Conservation (phyloP, 1,284 basidiomycete genomes). For the Leccinum subspadiceum region DNA sequence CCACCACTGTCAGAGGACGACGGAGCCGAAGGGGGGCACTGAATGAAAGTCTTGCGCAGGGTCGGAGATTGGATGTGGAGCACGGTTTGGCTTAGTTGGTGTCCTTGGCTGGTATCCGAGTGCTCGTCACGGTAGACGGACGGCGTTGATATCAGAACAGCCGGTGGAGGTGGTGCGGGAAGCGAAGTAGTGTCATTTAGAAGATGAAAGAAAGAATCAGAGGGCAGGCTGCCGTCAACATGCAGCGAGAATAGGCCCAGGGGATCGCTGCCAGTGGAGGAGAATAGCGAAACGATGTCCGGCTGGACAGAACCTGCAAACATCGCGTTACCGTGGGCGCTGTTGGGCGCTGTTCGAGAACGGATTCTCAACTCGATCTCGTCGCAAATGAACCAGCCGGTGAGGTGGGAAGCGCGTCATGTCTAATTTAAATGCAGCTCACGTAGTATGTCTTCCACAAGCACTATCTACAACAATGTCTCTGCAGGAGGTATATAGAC, state of each 20-base stretch:
- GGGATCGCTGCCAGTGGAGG: slow-evolving; percentile 67
- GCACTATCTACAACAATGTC: slow-evolving; percentile 2
- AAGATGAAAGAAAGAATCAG: slow-evolving; percentile 66
- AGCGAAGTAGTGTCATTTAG: slow-evolving; percentile 58
- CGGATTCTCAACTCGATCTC: slow-evolving; percentile 21
- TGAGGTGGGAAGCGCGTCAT: neutral
- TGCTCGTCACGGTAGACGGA: slow-evolving; percentile 27
- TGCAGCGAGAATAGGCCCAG: slow-evolving; percentile 57
- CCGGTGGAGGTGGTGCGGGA: slow-evolving; percentile 49
- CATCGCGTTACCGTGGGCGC: slow-evolving; percentile 34
- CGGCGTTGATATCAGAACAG: slow-evolving; percentile 42
- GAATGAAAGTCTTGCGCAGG: slow-evolving; percentile 66
- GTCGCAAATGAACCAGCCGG: slow-evolving; percentile 18
- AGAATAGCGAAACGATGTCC: slow-evolving; percentile 71
- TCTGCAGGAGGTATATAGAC: slow-evolving; percentile 16
- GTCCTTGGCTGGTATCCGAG: slow-evolving; percentile 34
- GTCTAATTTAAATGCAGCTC: slow-evolving; percentile 8
- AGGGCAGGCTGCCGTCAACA: slow-evolving; percentile 51
- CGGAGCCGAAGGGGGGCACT: slow-evolving; percentile 44
- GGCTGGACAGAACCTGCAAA: slow-evolving; percentile 62
- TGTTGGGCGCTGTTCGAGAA: slow-evolving; percentile 3
- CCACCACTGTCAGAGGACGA: slow-evolving; percentile 22
- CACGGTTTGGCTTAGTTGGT: slow-evolving; percentile 62
- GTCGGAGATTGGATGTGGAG: slow-evolving; percentile 84
- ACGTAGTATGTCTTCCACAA: neutral